phyloP scores from a whole-genome alignment of 73 alveolate species.

The Halteria grandinella region DNA sequence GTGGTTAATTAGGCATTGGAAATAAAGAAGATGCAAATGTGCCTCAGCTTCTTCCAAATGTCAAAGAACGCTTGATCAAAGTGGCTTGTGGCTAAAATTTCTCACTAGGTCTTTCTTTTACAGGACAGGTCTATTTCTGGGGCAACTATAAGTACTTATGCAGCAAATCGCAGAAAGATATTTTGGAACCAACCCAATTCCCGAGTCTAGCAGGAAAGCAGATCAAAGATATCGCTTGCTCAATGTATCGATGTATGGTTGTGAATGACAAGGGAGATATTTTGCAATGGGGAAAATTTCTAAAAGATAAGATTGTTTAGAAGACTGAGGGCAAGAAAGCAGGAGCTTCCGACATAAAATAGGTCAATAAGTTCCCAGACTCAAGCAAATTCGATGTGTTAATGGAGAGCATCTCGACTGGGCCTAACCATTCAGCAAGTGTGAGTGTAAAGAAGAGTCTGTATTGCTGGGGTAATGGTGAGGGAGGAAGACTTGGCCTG shows the following conservation, averaged over 20 bases:
- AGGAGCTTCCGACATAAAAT: not conserved
- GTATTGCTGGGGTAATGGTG: constrained; percentile 85
- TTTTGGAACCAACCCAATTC: constrained; percentile 36
- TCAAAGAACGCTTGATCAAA: constrained; percentile 37
- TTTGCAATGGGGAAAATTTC: constrained; percentile 52
- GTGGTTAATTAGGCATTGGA: constrained; percentile 66
- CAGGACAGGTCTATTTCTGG: constrained; percentile 29
- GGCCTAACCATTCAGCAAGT: constrained; percentile 85
- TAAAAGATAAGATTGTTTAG: constrained; percentile 27
- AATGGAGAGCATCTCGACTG: constrained; percentile 74
- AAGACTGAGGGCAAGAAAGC: constrained; percentile 1
- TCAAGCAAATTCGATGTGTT: constrained; percentile 71
- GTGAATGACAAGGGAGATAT: constrained; percentile 59
- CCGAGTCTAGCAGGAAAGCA: not conserved
- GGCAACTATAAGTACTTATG: constrained; percentile 52
- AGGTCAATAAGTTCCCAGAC: not conserved
- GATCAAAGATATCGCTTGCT: constrained; percentile 42
- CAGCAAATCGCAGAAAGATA: constrained; percentile 22
- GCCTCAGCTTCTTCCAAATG: constrained; percentile 14
- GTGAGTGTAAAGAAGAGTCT: constrained; percentile 75
- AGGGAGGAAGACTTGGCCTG: constrained; percentile 81
- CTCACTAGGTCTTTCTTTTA: constrained; percentile 12
- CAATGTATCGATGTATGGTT: constrained; percentile 31
- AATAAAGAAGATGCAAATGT: constrained; percentile 38
- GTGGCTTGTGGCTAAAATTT: constrained; percentile 58